These are phyloP conservation scores for Rosa hybrid DNA, from an alignment of 331 rosid species.

Conservation along the genomic window DNA sequence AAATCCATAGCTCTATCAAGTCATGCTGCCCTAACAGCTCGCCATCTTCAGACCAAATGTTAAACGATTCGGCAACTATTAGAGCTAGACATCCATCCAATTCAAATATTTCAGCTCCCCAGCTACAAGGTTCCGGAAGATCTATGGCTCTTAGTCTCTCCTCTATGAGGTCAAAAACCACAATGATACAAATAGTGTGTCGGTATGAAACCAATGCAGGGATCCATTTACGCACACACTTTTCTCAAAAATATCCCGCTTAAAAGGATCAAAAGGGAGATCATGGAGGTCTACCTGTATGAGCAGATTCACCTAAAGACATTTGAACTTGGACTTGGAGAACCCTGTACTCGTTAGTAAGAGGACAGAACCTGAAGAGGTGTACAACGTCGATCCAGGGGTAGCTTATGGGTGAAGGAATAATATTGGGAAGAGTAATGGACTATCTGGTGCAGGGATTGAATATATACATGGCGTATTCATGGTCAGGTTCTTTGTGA, in stretches of 20 bases:
- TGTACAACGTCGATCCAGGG: background rate
- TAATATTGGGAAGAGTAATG: background rate
- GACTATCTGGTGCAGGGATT: constrained; percentile 2
- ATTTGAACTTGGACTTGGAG: background rate
- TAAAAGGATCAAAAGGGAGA: background rate
- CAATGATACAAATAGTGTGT: background rate
- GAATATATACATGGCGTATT: background rate
- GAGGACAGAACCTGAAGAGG: background rate
- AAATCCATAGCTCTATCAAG: constrained; percentile 1
- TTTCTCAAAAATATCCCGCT: background rate
- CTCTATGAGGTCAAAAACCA: constrained; percentile 1
- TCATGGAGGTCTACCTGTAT: background rate
- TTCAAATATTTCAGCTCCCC: background rate
- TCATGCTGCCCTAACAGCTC: background rate
- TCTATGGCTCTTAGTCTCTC: constrained; percentile 1
- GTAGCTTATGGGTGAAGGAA: background rate
- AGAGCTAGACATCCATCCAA: constrained; percentile 8
- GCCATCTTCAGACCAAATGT: background rate
- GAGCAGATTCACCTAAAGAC: background rate
- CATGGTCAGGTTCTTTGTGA: no score
- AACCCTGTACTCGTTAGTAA: constrained; percentile 4
- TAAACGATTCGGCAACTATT: background rate
- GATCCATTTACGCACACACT: constrained; percentile 7
- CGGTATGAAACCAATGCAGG: background rate
- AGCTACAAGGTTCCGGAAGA: background rate